phyloP scores from a whole-genome alignment of 129 eudicot genomes.

The Tanacetum coccineum region DNA sequence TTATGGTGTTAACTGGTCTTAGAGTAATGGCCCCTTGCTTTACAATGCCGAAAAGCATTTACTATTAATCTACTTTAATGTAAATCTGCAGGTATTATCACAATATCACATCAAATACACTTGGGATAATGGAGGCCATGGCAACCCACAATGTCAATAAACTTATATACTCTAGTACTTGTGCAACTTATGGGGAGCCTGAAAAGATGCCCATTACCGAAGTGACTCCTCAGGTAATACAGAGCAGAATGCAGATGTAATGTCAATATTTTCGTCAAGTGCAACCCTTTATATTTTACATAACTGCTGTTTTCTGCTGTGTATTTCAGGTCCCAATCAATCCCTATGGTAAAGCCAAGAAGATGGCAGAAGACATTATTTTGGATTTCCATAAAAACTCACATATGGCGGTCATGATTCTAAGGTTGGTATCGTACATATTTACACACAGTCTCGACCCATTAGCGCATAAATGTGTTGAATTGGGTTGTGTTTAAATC shows the following conservation, averaged over 20 bases:
- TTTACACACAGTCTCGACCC: neutral
- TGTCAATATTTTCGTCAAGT: neutral
- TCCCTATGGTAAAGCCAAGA: conserved; percentile 70
- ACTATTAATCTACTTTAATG: too few species aligned
- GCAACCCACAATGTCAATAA: conserved; percentile 56
- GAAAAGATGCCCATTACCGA: conserved; percentile 88
- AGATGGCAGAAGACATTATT: conserved; percentile 67
- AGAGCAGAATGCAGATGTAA: neutral
- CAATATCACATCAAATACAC: conserved; percentile 82
- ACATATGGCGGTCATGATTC: conserved; percentile 56
- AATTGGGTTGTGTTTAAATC: neutral
- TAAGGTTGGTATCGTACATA: conserved; percentile 37
- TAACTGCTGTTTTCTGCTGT: neutral
- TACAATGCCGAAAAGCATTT: neutral
- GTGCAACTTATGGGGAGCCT: conserved; percentile 96
- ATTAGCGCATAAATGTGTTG: neutral
- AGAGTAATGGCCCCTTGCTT: too few species aligned
- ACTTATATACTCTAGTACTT: conserved; percentile 81
- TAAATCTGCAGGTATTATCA: conserved; percentile 67
- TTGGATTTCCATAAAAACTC: conserved; percentile 48
- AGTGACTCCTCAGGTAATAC: conserved; percentile 70
- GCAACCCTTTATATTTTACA: neutral
- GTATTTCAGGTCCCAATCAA: conserved; percentile 43
- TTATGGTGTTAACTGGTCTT: too few species aligned
- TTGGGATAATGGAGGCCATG: conserved; percentile 76